Conservation (phyloP, 1,284 basidiomycete genomes). For the Cronartium ribicola region DNA sequence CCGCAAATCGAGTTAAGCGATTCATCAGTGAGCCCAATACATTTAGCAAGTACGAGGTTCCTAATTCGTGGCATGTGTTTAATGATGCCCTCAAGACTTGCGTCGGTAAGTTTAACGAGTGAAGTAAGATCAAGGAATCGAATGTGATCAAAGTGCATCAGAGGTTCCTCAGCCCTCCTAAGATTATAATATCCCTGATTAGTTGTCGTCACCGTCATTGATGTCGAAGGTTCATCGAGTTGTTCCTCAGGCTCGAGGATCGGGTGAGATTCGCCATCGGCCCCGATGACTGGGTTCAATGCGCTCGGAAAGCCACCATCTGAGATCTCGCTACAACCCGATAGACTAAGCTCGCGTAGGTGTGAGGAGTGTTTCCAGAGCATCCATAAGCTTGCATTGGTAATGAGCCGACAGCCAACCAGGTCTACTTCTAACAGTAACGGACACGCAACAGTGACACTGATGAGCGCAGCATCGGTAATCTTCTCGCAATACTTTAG, state of each 20-base stretch:
- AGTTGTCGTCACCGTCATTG: not conserved
- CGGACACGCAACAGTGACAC: constrained; percentile 75
- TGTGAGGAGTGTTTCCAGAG: constrained; percentile 74
- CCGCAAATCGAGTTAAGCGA: constrained; percentile 77
- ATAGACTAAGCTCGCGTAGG: constrained; percentile 86
- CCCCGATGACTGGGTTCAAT: constrained; percentile 54
- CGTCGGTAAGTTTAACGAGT: constrained; percentile 76
- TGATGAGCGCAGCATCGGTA: constrained; percentile 73
- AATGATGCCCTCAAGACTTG: constrained; percentile 83
- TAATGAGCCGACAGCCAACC: constrained; percentile 72
- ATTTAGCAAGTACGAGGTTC: constrained; percentile 89
- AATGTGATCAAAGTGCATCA: constrained; percentile 68
- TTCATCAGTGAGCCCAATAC: constrained; percentile 74
- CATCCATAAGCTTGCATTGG: constrained; percentile 72
- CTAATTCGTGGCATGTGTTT: constrained; percentile 82
- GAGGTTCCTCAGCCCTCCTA: constrained; percentile 27
- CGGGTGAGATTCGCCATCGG: constrained; percentile 25
- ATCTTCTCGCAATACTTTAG: constrained; percentile 70
- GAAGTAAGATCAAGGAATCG: constrained; percentile 85
- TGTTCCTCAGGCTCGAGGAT: constrained; percentile 19
- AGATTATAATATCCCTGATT: constrained; percentile 33
- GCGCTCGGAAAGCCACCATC: constrained; percentile 80
- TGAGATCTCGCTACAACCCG: constrained; percentile 72
- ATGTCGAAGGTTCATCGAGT: not conserved
- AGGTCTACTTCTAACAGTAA: constrained; percentile 91